Conservation (phyloP, 1,284 basidiomycete genomes). For the Trametes pubescens region DNA sequence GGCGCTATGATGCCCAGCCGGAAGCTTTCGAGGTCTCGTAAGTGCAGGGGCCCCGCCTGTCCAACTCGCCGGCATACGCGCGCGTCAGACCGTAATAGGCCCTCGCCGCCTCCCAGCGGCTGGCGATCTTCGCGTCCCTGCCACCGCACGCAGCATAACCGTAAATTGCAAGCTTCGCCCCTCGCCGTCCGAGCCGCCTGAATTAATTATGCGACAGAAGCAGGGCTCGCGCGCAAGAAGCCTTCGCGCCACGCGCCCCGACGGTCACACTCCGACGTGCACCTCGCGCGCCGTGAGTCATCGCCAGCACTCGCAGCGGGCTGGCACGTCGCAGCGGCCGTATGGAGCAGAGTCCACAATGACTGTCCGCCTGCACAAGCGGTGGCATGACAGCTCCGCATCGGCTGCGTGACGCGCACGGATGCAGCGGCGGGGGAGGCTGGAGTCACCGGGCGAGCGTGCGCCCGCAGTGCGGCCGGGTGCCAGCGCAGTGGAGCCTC, state of each 20-base stretch:
- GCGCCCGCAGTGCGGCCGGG: slow-evolving; percentile 5
- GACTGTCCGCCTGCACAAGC: not conserved
- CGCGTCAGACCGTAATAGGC: not conserved
- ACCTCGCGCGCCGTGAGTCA: not conserved
- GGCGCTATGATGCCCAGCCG: not conserved
- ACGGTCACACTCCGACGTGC: not conserved
- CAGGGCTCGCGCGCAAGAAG: not conserved
- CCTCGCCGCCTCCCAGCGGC: not conserved
- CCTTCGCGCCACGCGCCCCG: not conserved
- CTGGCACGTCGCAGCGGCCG: no score
- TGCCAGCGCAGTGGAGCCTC: not conserved
- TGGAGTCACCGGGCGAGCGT: not conserved
- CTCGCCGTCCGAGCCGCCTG: not conserved
- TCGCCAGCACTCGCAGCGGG: no score
- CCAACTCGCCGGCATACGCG: not conserved
- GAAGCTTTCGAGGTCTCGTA: no score
- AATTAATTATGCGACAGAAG: not conserved
- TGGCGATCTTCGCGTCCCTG: slow-evolving; percentile 1
- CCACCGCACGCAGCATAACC: not conserved
- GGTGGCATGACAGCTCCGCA: not conserved
- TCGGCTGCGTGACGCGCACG: not conserved
- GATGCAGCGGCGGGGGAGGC: not conserved
- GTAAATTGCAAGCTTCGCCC: not conserved
- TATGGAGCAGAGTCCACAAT: not conserved
- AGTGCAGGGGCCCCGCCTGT: no score